A percentile compares a stretch with the other conserved stretches of the same genome.
Evolutionary conservation across 176 grass and related monocot genomes (phyloP).

Genomic region (Carex scoparia): DNA sequence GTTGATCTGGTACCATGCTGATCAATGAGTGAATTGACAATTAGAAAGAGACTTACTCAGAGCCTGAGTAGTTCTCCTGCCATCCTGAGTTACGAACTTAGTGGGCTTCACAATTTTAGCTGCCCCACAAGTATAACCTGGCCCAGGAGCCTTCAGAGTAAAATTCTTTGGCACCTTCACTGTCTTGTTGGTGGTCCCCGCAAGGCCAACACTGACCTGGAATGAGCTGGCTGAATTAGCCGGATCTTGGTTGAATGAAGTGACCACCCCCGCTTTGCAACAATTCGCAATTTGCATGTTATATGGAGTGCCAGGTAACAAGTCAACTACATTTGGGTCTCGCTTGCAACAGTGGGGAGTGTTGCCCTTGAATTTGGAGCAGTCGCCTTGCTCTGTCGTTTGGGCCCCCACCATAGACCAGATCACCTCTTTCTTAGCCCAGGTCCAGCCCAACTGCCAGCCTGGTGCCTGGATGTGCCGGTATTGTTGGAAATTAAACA

Average conservation of each 20-base stretch:
- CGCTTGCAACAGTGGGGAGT: constrained; percentile 63
- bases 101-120: constrained; percentile 51
- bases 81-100: constrained; percentile 44
- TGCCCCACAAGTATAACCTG: constrained; percentile 66
- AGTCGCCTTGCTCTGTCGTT: constrained; percentile 80
- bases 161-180: constrained; percentile 67
- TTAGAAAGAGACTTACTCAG: constrained; percentile 51
- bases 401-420: constrained; percentile 83
- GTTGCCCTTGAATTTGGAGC: constrained; percentile 59
- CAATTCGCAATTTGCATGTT: constrained; percentile 82
- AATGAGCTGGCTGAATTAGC: constrained; percentile 56
- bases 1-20: background rate
- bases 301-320: constrained; percentile 67
- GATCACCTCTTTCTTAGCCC: constrained; percentile 89
- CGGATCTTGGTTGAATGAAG: constrained; percentile 59
- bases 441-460: constrained; percentile 77
- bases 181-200: constrained; percentile 70
- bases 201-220: constrained; percentile 72
- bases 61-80: constrained; percentile 66
- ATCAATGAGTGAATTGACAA: constrained; percentile 22
- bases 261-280: constrained; percentile 71
- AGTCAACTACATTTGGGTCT: constrained; percentile 58
- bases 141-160: constrained; percentile 73
- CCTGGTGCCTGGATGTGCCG: constrained; percentile 68
- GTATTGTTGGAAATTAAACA: constrained; percentile 84